These are phyloP conservation scores for Aegilops sharonensis DNA, from an alignment of 176 grass and related monocot genomes.

Conservation along the genomic window DNA sequence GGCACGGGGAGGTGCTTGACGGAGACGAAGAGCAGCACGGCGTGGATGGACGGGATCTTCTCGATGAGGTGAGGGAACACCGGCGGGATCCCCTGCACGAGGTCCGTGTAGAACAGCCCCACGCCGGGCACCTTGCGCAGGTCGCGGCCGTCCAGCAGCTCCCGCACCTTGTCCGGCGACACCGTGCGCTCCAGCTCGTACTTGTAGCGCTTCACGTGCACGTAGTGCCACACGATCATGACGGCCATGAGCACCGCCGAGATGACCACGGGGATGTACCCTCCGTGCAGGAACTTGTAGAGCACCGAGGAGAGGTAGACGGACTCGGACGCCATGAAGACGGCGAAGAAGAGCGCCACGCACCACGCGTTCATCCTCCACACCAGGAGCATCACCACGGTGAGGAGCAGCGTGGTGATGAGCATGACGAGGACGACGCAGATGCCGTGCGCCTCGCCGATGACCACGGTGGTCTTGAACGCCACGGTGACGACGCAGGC, in stretches of 20 bases:
- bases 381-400: conserved; percentile 56
- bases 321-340: conserved; percentile 50
- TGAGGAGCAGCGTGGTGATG: conserved; percentile 57
- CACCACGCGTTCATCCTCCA: conserved; percentile 37
- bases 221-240: conserved; percentile 86
- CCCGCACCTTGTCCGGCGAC: conserved; percentile 29
- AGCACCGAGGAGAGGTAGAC: conserved; percentile 69
- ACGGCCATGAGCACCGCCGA: conserved; percentile 40
- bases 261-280: conserved; percentile 64
- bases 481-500: conserved; percentile 48
- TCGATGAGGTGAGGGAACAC: conserved; percentile 69
- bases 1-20: conserved; percentile 70
- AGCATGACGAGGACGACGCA: conserved; percentile 67
- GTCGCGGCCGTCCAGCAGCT: conserved; percentile 12
- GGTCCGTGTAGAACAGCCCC: conserved; percentile 73
- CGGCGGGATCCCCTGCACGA: conserved; percentile 77
- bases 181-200: conserved; percentile 51
- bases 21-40: conserved; percentile 68
- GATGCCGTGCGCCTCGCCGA: conserved; percentile 77
- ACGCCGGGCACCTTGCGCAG: conserved; percentile 51
- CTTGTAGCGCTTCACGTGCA: conserved; percentile 50
- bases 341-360: conserved; percentile 48
- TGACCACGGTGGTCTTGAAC: conserved; percentile 37
- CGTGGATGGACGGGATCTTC: conserved; percentile 67
- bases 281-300: conserved; percentile 70